Conservation (phyloP, 805 yeast species). For the Blastobotrys americana region DNA sequence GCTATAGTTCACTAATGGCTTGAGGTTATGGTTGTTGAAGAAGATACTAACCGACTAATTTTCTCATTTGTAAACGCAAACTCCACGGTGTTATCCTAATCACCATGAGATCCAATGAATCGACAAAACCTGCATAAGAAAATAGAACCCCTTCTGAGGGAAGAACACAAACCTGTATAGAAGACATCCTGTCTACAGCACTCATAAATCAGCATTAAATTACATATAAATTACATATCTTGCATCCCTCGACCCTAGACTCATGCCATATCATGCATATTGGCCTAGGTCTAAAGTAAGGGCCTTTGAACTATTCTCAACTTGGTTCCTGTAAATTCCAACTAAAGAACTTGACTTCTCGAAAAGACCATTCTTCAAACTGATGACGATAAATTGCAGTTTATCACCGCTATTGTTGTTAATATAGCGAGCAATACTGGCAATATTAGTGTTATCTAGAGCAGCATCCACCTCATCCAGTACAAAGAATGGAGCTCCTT, state of each 20-base stretch:
- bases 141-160: no score
- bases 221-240: no score
- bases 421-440: constrained; percentile 80
- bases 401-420: constrained; percentile 56
- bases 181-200: not conserved
- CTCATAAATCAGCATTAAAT: not conserved
- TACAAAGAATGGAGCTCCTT: constrained; percentile 93
- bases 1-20: not conserved
- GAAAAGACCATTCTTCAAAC: constrained; percentile 78
- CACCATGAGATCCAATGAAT: no score
- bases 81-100: no score
- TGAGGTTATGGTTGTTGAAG: not conserved
- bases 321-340: constrained; percentile 58
- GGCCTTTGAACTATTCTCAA: constrained; percentile 19
- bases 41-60: not conserved
- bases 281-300: constrained; percentile 21
- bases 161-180: no score
- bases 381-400: constrained; percentile 81
- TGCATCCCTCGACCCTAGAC: no score
- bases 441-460: constrained; percentile 81
- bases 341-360: constrained; percentile 86
- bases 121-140: no score
- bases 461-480: constrained; percentile 99
- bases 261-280: constrained; percentile 9
- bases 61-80: no score